A percentile compares a stretch with the other conserved stretches of the same genome.
Evolutionary conservation across 306 rosid genomes (phyloP).

Genomic region (Calophaca sinica): DNA sequence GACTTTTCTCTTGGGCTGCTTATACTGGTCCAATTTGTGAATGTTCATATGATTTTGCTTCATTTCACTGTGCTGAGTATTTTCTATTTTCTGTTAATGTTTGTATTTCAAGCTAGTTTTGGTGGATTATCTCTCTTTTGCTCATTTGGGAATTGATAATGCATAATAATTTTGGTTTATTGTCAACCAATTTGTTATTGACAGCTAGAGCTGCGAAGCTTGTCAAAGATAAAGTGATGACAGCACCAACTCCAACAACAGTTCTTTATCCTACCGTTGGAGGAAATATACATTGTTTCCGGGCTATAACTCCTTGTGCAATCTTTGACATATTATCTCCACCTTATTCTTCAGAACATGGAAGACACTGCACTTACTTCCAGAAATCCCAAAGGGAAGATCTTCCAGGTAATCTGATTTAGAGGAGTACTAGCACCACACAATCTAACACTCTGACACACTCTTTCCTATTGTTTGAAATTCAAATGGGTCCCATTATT

Average conservation of each 20-base stretch:
- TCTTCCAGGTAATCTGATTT: constrained; percentile 69
- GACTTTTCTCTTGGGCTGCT: too few relatives aligned
- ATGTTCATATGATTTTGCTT: too few relatives aligned
- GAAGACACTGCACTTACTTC: constrained; percentile 91
- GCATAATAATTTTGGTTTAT: constrained; percentile 6
- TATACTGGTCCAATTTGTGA: too few relatives aligned
- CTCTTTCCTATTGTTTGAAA: too few relatives aligned
- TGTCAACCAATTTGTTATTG: constrained; percentile 37
- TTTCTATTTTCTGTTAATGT: too few relatives aligned
- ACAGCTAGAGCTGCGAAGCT: constrained; percentile 91
- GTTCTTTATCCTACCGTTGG: constrained; percentile 86
- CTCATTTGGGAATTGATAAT: background rate
- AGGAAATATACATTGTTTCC: constrained; percentile 91
- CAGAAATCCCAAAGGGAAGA: constrained; percentile 68
- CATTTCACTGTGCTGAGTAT: too few relatives aligned
- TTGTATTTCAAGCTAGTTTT: too few relatives aligned
- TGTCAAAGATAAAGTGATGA: constrained; percentile 78
- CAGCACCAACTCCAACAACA: constrained; percentile 83
- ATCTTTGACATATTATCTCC: constrained; percentile 89
- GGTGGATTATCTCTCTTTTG: too few relatives aligned
- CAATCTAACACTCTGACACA: too few relatives aligned
- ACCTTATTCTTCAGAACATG: constrained; percentile 85
- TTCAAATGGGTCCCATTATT: too few relatives aligned
- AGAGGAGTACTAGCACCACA: too few relatives aligned
- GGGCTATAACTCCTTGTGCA: constrained; percentile 95